Base-by-base conservation (phyloP, 2,329 filamentous ascomycete genomes). In the Fusarium camptoceras region DNA sequence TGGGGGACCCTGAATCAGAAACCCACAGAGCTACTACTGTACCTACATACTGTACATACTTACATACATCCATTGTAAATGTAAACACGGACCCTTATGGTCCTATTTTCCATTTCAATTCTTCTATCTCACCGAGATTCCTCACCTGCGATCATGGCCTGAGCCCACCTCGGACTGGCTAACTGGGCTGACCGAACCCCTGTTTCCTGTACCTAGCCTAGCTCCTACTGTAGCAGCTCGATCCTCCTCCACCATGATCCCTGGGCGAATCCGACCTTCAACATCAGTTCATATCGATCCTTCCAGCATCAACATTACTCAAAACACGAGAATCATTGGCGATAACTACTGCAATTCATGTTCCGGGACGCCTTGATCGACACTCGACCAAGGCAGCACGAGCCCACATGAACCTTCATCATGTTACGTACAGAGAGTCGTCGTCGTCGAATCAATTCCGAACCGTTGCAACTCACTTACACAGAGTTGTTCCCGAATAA, bases 131-230 rank as follows among this genome's bases (percentile, higher is more conserved):
- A 73, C 70, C 70, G 70, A 73, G 69, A 73, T 70, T 69, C 56
- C 66, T 74, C 72, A 70, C 70, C 72, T 70, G 72, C 70, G 67
- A 67, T 71, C 58, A 65, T 73, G 62, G 67, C 61, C 73, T 66
- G 56, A 62, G 47, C 55, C 67, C 64, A 71, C 70, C 66, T 63
- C 8, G 24, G 30, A 18, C 30, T 51, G 48, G 34, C 6, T 37
- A 27, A 39, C 31, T 51, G 72, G 59, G 51, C 72, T 66, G 61
- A 74, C 59, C 56, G 55, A 64, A 70, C 44, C 68, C 67, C 68
- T 70, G 63, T 47, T 53, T 37, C 18, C 44, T 43, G 59, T 46
- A 49, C 28, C 18, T 51, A 59, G 25, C 48, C 27, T 39, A 51
- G 22, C 24, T n/a, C 39, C 25, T n/a, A 30, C 18, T 37, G 39